Conservation (phyloP, 1,139 yeast species). For the Hemisphaericaspora lyxosophila region DNA sequence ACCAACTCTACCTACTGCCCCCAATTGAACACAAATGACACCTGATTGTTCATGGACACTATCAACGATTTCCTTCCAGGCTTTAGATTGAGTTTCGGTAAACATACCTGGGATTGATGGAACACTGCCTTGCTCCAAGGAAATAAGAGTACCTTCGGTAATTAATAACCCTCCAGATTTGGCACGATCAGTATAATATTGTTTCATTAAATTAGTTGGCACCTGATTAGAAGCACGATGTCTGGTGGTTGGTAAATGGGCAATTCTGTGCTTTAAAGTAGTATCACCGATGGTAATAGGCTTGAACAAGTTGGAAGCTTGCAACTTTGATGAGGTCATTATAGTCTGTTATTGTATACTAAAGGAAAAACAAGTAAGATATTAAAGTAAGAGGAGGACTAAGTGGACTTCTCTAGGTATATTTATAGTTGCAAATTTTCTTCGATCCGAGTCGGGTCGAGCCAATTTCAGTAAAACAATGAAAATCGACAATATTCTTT, state of each 20-base stretch:
- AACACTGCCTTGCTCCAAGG: conserved; percentile 35
- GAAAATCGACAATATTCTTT: too few species aligned
- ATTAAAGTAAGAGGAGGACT: too few species aligned
- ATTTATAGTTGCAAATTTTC: too few species aligned
- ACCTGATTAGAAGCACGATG: conserved; percentile 39
- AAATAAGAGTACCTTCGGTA: conserved; percentile 36
- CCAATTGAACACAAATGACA: conserved; percentile 50
- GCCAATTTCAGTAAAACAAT: too few species aligned
- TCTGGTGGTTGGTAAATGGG: conserved; percentile 57
- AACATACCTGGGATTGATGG: conserved; percentile 56
- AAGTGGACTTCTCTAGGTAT: too few species aligned
- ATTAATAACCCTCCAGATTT: conserved; percentile 51
- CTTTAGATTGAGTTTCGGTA: conserved; percentile 44
- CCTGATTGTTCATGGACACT: conserved; percentile 16
- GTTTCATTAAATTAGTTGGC: conserved; percentile 47
- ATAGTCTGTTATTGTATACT: too few species aligned
- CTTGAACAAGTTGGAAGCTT: conserved; percentile 40
- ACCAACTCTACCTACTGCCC: conserved; percentile 61
- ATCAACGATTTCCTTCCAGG: conserved; percentile 54
- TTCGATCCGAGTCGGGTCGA: too few species aligned
- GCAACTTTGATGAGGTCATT: conserved; percentile 4
- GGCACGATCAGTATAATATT: conserved; percentile 57
- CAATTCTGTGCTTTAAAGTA: conserved; percentile 42
- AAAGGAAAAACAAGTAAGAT: too few species aligned
- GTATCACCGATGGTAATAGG: conserved; percentile 47